phyloP scores from a whole-genome alignment of 306 rosid species.

The Erythrophleum fordii region DNA sequence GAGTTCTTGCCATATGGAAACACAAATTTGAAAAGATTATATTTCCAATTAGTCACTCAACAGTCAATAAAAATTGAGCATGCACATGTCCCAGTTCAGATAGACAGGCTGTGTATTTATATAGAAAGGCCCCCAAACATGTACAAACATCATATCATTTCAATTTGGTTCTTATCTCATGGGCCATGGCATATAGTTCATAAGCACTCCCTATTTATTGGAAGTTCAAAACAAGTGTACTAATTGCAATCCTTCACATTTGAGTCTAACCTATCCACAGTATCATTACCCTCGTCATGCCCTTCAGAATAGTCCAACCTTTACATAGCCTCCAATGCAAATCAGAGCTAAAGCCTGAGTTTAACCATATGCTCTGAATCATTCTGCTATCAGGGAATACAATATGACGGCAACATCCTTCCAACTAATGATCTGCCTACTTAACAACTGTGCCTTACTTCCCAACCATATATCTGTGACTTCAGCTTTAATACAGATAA shows the following conservation, averaged over 20 bases:
- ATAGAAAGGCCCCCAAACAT: not conserved
- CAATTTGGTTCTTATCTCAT: not conserved
- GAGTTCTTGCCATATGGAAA: not conserved
- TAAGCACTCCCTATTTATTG: not conserved
- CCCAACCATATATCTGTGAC: conserved; percentile 21
- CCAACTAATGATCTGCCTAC: conserved; percentile 12
- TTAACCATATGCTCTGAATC: not conserved
- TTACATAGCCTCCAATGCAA: not conserved
- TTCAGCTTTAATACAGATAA: conserved; percentile 20
- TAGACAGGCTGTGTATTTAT: not conserved
- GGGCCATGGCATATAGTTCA: not conserved
- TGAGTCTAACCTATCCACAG: not conserved
- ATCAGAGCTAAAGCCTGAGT: not conserved
- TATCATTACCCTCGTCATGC: not conserved
- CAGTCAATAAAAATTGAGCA: not conserved
- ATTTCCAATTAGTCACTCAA: not conserved
- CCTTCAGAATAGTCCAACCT: not conserved
- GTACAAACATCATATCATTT: not conserved
- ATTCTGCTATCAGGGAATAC: not conserved
- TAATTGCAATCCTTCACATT: not conserved
- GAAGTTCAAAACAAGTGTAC: not conserved
- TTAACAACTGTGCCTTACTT: conserved; percentile 15
- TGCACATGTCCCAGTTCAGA: not conserved
- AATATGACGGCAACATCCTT: not conserved
- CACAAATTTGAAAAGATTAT: not conserved